A percentile compares a stretch with the other conserved stretches of the same genome.
Conservation (phyloP, 148 eudicot genomes). For the Euryodendron excelsum region DNA sequence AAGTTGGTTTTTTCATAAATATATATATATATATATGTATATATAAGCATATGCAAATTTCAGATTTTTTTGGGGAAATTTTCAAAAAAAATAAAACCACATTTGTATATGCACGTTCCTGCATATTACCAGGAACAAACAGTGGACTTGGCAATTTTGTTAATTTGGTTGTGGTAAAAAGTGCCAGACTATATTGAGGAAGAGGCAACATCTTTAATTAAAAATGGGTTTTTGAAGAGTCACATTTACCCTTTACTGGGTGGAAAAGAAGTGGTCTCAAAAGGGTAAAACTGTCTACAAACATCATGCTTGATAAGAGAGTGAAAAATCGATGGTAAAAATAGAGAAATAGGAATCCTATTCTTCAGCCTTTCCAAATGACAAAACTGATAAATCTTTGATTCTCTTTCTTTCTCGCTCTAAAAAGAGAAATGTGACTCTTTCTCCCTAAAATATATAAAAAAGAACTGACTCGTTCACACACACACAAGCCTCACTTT, state of each 20-base stretch:
- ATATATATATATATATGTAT: no score
- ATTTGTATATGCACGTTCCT: no score
- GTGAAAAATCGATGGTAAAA: not conserved
- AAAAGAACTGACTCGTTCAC: not conserved
- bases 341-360: constrained; percentile 17
- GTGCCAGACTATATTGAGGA: no score
- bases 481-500: not conserved
- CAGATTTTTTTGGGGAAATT: no score
- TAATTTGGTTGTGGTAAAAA: no score
- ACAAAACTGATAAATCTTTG: constrained; percentile 20
- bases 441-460: not conserved
- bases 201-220: no score
- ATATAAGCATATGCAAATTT: no score
- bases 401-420: not conserved
- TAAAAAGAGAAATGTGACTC: not conserved
- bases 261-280: not conserved
- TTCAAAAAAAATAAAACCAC: no score
- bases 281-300: not conserved
- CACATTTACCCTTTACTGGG: not conserved
- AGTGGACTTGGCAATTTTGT: no score
- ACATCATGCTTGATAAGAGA: not conserved
- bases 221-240: no score
- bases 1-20: no score
- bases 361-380: constrained; percentile 32
- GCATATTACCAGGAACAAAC: no score